Percentiles rank a stretch among this genome's conserved stretches.
Evolutionary conservation across 164 flowering plant genomes (phyloP).

Genomic region (Chloranthus sessilifolius): DNA sequence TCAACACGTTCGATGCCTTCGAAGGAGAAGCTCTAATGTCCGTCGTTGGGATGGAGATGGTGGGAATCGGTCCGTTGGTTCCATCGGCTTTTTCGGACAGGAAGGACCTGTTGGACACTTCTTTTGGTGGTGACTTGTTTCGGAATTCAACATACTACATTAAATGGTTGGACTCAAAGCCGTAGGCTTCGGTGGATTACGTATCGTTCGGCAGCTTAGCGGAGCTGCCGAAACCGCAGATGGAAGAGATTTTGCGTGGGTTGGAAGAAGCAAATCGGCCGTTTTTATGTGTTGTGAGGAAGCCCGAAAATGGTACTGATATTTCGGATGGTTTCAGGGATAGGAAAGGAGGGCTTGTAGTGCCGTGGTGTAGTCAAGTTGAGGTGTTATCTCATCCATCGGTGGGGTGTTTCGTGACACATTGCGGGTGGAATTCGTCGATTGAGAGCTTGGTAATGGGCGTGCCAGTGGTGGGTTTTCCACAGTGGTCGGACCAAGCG

Average conservation of each 20-base stretch:
- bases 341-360: conserved; percentile 16
- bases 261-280: conserved; percentile 5
- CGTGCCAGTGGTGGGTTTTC: conserved; percentile 42
- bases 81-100: conserved; percentile 35
- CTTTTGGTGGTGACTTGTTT: conserved; percentile 1
- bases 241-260: conserved; percentile 21
- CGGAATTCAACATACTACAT: neutral
- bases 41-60: conserved; percentile 12
- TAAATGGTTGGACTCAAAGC: conserved; percentile 10
- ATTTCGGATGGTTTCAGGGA: neutral
- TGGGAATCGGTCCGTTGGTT: conserved; percentile 46
- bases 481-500: conserved; percentile 35
- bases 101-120: conserved; percentile 2
- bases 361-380: conserved; percentile 46
- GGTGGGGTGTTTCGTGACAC: conserved; percentile 20
- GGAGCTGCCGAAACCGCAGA: conserved; percentile 8
- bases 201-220: conserved; percentile 12
- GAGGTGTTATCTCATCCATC: conserved; percentile 43
- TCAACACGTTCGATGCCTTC: conserved; percentile 42
- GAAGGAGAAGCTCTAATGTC: conserved; percentile 21
- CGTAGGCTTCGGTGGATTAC: conserved; percentile 6
- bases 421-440: conserved; percentile 15
- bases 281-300: conserved; percentile 30
- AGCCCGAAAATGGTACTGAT: neutral
- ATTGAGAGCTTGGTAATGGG: conserved; percentile 29